Base-by-base conservation (phyloP, 2,329 filamentous ascomycete species). In the Fusarium haematococcum region DNA sequence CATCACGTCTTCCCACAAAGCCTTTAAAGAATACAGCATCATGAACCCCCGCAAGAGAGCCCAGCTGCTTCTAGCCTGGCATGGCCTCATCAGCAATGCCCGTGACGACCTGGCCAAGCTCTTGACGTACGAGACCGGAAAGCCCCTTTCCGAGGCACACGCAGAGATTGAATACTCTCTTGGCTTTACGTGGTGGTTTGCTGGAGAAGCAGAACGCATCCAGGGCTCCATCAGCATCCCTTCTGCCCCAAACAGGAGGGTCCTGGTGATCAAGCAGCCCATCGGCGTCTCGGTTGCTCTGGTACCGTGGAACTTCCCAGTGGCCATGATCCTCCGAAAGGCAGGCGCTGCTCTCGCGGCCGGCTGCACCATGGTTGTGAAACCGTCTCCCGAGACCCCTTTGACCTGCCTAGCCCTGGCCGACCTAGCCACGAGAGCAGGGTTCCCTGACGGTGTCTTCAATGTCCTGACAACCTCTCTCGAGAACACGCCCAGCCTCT, bases 291-390 rank as follows among this genome's bases (percentile, higher is more conserved):
- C 77, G 6, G 80, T 78, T 4, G 81, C 80, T 30, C 71, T 83
- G 10, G 78, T 83, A 9, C 81, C 81, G 1, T 83, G 90, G 91
- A 92, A 93, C 81, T 93, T 92, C 74, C 88, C 88, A 18, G 79
- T 86, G 20, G 87, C 86, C 20, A 88, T 90, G 83, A 81, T 87
- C 16, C 81, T 86, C n/a, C 79, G 85, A 27, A 87, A 88, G 68
- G 80, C 83, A 6, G 83, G 81, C 1, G 83, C 90, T 0, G 90
- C 89, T 2, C 84, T 94, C 32, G 93, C 93, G 16, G 92, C 92
- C 16, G 93, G 93, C 30, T 94, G 92, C 81, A 93, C 92, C 2
- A 93, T 95, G 90, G 86, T 95, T 16, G 86, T 89, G n/a, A 94
- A 94, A 82, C 91, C 92, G 2, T 92, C 90, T 7, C 92, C 92